Base-by-base conservation (phyloP, 495 filamentous ascomycete genomes). In the Penicillium odoratum region DNA sequence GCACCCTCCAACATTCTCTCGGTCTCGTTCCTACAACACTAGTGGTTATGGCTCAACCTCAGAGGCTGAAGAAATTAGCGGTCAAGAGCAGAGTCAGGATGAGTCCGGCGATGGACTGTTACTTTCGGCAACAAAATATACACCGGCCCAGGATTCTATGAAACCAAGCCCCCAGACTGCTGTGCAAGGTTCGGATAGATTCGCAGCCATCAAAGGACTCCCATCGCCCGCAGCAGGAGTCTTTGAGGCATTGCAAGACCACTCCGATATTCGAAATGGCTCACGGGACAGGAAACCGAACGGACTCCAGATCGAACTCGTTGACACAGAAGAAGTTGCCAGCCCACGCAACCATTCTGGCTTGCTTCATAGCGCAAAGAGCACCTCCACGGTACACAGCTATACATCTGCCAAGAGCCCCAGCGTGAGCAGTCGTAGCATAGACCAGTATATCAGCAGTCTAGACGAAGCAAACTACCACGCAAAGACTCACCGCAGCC, bases 371-470 rank as follows among this genome's bases (percentile, higher is more conserved):
- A 81, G 76, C 40, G 74, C 69, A 44, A 78, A 70, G 55, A 85
- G 79, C 53, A 80, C 74, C 59, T 75, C 62, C 8, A 81, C 68
- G 4, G 69, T 82, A 16, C 75, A 81, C 58, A 80, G 78, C 58
- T 78, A 69, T 49, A 57, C 68, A 26, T 78, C 79, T 6, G 64
- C 75, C 7, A 81, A 78, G 57, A 82, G 77, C 58, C 80, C 82
- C 6, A 80, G 78, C 55, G 73, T 81, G 16, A 83, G 78, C 56
- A 83, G 82, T 7, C 83, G 85, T 36, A 91, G 87, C 59, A 81
- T 92, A 31, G 90, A 95, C 62, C 85, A 92, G 58, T 96, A 95
- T 62, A 92, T 96, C 62, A 90, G 87, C 72, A 95, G 91, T 69
- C 71, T 96, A 3, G 90, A 95, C 21, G 81, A 90, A 47, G 90